Percentiles rank a stretch among this genome's conserved stretches.
phyloP scores from a whole-genome alignment of 768 basidiomycete genomes.

The Gymnopilus junonius region DNA sequence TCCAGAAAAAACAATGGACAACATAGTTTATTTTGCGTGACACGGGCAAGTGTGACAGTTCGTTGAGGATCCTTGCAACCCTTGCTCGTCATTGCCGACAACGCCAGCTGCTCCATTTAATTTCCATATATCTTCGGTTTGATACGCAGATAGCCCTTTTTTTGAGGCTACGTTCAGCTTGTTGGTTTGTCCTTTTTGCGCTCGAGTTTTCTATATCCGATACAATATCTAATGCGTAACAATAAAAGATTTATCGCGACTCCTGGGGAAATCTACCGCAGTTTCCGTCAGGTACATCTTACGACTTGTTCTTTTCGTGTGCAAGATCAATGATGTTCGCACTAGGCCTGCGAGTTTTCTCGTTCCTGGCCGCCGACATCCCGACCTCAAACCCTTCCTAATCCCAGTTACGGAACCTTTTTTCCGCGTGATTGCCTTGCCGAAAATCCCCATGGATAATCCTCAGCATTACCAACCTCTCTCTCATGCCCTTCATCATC shows the following conservation, averaged over 20 bases:
- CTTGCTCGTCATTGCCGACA: constrained; percentile 21
- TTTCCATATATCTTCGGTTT: background rate
- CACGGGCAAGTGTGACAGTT: constrained; percentile 21
- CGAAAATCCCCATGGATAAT: constrained; percentile 54
- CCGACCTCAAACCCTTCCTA: background rate
- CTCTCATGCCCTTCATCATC: constrained; percentile 77
- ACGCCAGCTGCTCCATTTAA: constrained; percentile 1
- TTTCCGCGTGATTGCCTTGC: constrained; percentile 5
- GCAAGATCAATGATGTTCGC: constrained; percentile 6
- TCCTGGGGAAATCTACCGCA: constrained; percentile 27
- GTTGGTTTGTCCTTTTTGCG: constrained; percentile 13
- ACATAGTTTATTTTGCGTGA: constrained; percentile 22
- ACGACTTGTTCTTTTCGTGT: background rate
- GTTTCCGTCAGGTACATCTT: constrained; percentile 27
- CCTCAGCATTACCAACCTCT: constrained; percentile 82
- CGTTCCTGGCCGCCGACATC: constrained; percentile 1
- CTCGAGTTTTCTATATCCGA: constrained; percentile 32
- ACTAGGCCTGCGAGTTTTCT: constrained; percentile 5
- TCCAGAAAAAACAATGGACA: constrained; percentile 6
- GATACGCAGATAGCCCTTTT: background rate
- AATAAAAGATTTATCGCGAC: constrained; percentile 38
- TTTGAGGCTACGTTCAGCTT: background rate
- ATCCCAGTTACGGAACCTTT: constrained; percentile 11
- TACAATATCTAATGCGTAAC: constrained; percentile 31
- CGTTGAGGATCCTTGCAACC: constrained; percentile 21